phyloP scores from a whole-genome alignment of 441 rosid genomes.

The Erodium moschatum region DNA sequence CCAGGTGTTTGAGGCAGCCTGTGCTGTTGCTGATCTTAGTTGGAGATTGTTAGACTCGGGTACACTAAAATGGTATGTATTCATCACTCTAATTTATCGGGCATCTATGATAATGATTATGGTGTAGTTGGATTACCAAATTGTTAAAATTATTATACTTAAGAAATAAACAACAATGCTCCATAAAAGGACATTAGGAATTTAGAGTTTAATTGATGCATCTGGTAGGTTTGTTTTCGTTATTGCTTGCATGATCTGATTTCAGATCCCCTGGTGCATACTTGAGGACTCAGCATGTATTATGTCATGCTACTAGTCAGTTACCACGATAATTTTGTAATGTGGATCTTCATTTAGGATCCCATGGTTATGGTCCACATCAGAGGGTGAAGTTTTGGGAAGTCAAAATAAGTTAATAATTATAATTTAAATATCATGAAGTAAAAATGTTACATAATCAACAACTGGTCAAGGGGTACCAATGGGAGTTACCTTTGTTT shows the following conservation, averaged over 20 bases:
- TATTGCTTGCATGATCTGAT: neutral
- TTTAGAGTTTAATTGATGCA: no score
- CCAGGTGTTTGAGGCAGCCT: neutral
- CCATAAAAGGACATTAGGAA: no score
- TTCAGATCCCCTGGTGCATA: neutral
- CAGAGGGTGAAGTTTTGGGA: no score
- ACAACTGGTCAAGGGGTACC: neutral
- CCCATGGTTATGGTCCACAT: no score
- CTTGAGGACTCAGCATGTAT: neutral
- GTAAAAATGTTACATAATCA: no score
- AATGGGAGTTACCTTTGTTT: neutral
- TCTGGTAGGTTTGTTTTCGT: no score
- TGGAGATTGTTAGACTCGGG: neutral
- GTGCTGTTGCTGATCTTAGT: neutral
- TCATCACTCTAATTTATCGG: neutral
- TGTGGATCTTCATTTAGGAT: neutral
- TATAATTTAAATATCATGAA: no score
- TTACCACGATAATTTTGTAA: neutral
- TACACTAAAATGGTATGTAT: neutral
- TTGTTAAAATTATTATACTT: neutral
- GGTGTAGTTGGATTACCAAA: no score
- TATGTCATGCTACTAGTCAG: neutral
- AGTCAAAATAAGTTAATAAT: no score
- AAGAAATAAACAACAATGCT: neutral
- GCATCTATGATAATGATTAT: no score